A percentile compares a stretch with the other conserved stretches of the same genome.
Evolutionary conservation across 768 basidiomycete genomes (phyloP).

Genomic region (Leccinum arenicola): DNA sequence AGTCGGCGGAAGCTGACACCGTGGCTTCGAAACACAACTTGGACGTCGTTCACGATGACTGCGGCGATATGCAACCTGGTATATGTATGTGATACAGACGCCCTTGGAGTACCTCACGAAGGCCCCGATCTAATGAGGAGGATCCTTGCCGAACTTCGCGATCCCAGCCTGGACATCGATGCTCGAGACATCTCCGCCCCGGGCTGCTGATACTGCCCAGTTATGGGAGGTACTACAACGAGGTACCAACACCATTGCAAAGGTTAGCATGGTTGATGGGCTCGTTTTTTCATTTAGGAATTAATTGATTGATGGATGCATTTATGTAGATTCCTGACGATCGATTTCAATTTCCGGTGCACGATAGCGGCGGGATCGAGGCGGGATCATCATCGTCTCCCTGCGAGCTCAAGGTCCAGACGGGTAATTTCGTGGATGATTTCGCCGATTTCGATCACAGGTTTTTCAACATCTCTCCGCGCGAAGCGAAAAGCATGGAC

Average conservation of each 20-base stretch:
- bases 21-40: too few species aligned
- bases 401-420: slow-evolving; percentile 48
- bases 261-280: slow-evolving; percentile 38
- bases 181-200: slow-evolving; percentile 29
- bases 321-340: slow-evolving; percentile 53
- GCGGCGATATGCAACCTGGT: too few species aligned
- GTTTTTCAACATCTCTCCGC: slow-evolving; percentile 72
- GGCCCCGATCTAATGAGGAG: too few species aligned
- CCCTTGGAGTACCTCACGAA: too few species aligned
- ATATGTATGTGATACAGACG: too few species aligned
- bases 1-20: too few species aligned
- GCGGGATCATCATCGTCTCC: slow-evolving; percentile 23
- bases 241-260: slow-evolving; percentile 53
- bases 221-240: slow-evolving; percentile 61
- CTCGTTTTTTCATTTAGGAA: neutral
- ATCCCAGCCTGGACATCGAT: too few species aligned
- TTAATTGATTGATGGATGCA: neutral
- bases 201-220: slow-evolving; percentile 43
- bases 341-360: slow-evolving; percentile 50
- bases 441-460: slow-evolving; percentile 62
- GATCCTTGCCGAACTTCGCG: too few species aligned
- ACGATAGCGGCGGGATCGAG: slow-evolving; percentile 18
- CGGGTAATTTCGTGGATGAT: slow-evolving; percentile 62
- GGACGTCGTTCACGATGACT: too few species aligned
- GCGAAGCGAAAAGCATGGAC: slow-evolving; percentile 75